phyloP scores from a whole-genome alignment of 139 green algal species.

The Mesotaenium endlicherianum region DNA sequence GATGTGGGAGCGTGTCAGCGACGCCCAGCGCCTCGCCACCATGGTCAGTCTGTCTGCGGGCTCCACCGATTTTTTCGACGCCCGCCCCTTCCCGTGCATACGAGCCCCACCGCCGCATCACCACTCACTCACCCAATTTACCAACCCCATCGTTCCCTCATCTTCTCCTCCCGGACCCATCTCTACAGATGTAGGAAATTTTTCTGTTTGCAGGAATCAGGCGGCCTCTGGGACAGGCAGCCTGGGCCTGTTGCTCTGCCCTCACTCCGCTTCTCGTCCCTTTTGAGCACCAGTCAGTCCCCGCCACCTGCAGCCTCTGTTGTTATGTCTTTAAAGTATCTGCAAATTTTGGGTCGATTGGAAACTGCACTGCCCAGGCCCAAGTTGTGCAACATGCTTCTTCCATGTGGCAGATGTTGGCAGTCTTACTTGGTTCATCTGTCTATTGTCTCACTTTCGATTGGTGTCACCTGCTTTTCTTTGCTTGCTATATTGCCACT shows the following conservation, averaged over 20 bases:
- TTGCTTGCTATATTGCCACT: not conserved
- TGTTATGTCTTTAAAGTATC: too few species aligned
- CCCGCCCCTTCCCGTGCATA: not conserved
- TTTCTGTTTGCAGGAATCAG: too few species aligned
- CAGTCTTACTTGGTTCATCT: not conserved
- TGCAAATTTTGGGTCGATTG: too few species aligned
- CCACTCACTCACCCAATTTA: not conserved
- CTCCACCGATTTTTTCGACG: not conserved
- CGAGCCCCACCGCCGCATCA: not conserved
- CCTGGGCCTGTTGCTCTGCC: too few species aligned
- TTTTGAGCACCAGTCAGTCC: too few species aligned
- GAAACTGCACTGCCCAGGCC: too few species aligned
- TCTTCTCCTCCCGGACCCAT: not conserved
- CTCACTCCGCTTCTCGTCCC: too few species aligned
- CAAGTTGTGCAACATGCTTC: too few species aligned
- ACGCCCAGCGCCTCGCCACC: constrained; percentile 42
- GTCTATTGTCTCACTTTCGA: not conserved
- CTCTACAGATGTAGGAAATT: too few species aligned
- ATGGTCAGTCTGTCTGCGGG: constrained; percentile 12
- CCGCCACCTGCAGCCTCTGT: too few species aligned
- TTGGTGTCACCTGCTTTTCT: not conserved
- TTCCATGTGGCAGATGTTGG: not conserved
- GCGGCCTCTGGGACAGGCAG: too few species aligned
- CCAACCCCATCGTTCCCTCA: not conserved
- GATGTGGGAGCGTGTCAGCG: constrained; percentile 40